These are phyloP conservation scores for Abrus precatorius DNA, from an alignment of 306 rosid species.

Conservation along the genomic window DNA sequence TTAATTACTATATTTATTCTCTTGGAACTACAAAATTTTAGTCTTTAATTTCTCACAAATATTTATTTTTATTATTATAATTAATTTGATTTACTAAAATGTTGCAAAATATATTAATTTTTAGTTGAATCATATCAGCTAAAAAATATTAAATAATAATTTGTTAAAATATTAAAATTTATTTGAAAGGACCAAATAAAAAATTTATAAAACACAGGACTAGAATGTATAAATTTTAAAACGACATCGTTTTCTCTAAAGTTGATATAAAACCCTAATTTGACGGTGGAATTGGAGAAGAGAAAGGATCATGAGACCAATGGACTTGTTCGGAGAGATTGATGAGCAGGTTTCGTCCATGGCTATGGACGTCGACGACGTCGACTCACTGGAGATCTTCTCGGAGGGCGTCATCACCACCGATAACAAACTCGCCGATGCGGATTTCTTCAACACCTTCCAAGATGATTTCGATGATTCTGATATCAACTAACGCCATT, in stretches of 20 bases:
- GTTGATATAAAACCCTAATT: slow-evolving; percentile 35
- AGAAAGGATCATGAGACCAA: slow-evolving; percentile 57
- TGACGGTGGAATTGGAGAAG: neutral
- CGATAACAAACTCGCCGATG: slow-evolving; percentile 81
- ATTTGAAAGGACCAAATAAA: too few relatives aligned
- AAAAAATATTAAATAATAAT: too few relatives aligned
- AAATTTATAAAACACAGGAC: too few relatives aligned
- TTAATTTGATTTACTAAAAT: too few relatives aligned
- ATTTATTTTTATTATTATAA: too few relatives aligned
- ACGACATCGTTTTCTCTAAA: neutral
- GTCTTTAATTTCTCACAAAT: too few relatives aligned
- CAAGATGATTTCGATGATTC: slow-evolving; percentile 86
- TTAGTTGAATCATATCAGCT: too few relatives aligned
- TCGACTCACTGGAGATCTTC: slow-evolving; percentile 71
- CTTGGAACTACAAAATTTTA: too few relatives aligned
- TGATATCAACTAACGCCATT: slow-evolving; percentile 63
- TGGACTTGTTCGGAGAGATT: slow-evolving; percentile 80
- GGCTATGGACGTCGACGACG: slow-evolving; percentile 97
- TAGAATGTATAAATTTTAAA: neutral
- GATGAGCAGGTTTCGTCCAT: slow-evolving; percentile 82
- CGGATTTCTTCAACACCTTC: slow-evolving; percentile 83
- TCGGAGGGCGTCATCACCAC: slow-evolving; percentile 67
- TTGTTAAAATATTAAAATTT: too few relatives aligned
- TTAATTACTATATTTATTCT: too few relatives aligned
- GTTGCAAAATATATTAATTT: too few relatives aligned